Conservation (phyloP, 1,284 basidiomycete species). For the Vanrija humicola region DNA sequence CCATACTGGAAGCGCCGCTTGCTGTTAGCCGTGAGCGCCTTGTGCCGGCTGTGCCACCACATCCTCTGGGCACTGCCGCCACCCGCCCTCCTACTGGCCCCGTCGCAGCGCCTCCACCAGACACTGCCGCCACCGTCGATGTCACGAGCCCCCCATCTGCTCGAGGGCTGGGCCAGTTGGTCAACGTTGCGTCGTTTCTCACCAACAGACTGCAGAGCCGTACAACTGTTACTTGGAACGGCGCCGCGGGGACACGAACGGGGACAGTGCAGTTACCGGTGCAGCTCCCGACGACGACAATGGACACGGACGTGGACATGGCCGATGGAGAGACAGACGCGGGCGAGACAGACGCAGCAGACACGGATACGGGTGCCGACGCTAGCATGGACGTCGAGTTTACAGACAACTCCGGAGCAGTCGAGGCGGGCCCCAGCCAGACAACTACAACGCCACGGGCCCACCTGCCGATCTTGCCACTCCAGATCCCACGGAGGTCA, state of each 20-base stretch:
- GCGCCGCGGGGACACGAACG: not conserved
- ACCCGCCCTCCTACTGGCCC: not conserved
- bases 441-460: constrained; percentile 40
- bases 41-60: not conserved
- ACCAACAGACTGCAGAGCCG: constrained; percentile 8
- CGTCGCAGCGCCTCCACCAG: not conserved
- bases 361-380: constrained; percentile 38
- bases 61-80: not conserved
- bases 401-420: not conserved
- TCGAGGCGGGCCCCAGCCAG: constrained; percentile 3
- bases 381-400: constrained; percentile 18
- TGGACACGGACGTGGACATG: constrained; percentile 46
- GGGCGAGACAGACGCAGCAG: constrained; percentile 32
- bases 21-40: not conserved
- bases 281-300: not conserved
- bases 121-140: not conserved
- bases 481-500: constrained; percentile 32
- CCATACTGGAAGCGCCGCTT: too few relatives aligned
- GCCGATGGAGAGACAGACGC: constrained; percentile 42
- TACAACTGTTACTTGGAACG: not conserved
- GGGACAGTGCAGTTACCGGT: not conserved
- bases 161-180: not conserved
- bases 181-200: not conserved
- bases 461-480: constrained; percentile 24
- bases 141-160: not conserved